Base-by-base conservation (phyloP, 2,329 filamentous ascomycete genomes). In the Ilyonectria sp. region DNA sequence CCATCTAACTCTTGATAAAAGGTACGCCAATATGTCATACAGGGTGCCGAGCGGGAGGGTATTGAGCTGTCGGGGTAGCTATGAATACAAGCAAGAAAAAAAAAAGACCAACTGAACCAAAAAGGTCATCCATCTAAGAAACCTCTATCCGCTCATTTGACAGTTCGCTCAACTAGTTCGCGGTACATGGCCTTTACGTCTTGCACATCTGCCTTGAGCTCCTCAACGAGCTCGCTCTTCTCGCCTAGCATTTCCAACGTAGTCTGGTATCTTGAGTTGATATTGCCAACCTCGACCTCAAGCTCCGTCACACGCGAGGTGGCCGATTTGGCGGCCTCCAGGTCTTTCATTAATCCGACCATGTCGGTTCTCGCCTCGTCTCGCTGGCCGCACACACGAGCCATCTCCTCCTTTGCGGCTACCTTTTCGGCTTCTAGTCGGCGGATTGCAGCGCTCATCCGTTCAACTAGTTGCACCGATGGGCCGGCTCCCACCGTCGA, bases 141-240 rank as follows among this genome's bases (percentile, higher is more conserved):
- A 29, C 58, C 47, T 54, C 37, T 55, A 47, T 33, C 52, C 49
- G 43, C 67, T 84, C 80, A 93, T 81, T 90, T 92, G 77, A 94
- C 90, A 65, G 94, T 95, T 77, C 91, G 90, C 82, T 97, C 93
- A 55, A 97, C 93, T 79, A 99, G 82, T 78, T 98, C 95, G 72
- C 94, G 90, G 84, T 98, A 98, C 87, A 99, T 97, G 77, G 91
- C 92, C 85, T 99, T 99, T 79, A 99, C 87, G 84, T 99, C 96
- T 71, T 91, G 86, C 60, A 99, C 93, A 85, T 98, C 96, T 13
- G 93, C 92, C 80, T 87, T 90, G 72, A 99, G 84, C 85, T 99
- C 96, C 77, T 97, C 94, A 2, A 97, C 95, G 77, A 92, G 85
- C 85, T 99, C 96, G 80, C 94, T 97, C 88, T 97, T 97, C 87